phyloP scores from a whole-genome alignment of 306 rosid genomes.

The Malus fusca region DNA sequence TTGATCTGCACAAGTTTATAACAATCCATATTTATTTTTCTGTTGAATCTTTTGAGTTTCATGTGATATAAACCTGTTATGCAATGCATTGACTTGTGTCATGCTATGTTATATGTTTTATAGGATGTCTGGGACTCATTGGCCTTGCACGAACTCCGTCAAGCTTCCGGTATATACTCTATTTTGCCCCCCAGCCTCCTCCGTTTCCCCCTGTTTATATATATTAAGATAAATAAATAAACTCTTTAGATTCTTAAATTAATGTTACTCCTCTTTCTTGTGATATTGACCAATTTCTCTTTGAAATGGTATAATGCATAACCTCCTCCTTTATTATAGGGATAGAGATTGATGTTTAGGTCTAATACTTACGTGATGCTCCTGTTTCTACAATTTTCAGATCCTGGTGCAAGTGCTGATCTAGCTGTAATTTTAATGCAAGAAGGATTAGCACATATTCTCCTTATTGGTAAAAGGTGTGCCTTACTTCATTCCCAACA shows the following conservation, averaged over 20 bases:
- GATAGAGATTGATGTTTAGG: background rate
- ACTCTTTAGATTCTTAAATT: background rate
- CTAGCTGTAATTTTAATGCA: conserved; percentile 96
- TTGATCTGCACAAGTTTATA: background rate
- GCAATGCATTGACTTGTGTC: background rate
- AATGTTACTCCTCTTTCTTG: background rate
- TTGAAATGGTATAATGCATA: background rate
- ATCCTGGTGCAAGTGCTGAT: conserved; percentile 95
- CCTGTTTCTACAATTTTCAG: conserved; percentile 39
- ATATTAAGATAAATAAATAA: background rate
- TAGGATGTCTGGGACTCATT: conserved; percentile 86
- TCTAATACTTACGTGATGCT: background rate
- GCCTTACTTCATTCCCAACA: background rate
- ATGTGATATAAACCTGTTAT: background rate
- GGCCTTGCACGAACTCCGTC: conserved; percentile 72
- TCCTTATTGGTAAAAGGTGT: conserved; percentile 89
- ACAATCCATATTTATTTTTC: background rate
- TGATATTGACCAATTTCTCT: background rate
- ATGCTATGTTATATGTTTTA: conserved; percentile 1
- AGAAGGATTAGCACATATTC: conserved; percentile 94
- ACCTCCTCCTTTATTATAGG: background rate
- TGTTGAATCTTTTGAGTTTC: background rate
- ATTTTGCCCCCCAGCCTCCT: no score
- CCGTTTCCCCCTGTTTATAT: background rate
- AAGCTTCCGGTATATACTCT: conserved; percentile 72